Evolutionary conservation across 2,329 filamentous ascomycete species (phyloP).

Genomic region (Colletotrichum sp.): DNA sequence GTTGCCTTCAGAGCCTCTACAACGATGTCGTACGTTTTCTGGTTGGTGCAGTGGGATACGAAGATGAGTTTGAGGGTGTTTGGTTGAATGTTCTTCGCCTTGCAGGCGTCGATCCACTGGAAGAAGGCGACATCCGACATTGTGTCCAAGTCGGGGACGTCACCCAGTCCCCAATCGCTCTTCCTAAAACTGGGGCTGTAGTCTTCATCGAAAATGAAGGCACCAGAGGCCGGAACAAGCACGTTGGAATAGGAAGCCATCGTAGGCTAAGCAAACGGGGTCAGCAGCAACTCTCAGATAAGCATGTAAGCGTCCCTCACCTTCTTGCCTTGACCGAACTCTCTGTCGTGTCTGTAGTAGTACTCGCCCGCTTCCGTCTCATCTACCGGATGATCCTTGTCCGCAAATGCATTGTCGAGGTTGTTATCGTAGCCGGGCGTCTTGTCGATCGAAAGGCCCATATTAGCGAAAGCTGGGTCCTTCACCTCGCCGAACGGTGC

Average conservation of each 20-base stretch:
- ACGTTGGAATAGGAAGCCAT: neutral
- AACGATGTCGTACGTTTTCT: neutral
- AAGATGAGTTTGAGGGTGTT: neutral
- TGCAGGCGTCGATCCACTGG: neutral
- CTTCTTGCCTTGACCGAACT: neutral
- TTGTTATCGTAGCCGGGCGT: neutral
- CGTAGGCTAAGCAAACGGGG: neutral
- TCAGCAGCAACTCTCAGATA: neutral
- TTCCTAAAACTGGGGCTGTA: neutral
- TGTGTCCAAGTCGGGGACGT: neutral
- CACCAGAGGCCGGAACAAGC: neutral
- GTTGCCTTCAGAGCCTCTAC: neutral
- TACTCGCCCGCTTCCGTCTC: neutral
- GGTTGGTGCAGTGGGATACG: neutral
- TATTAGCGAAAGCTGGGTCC: neutral
- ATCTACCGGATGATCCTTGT: neutral
- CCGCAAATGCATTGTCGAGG: neutral
- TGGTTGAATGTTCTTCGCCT: neutral
- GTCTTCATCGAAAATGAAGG: neutral
- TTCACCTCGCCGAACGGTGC: neutral
- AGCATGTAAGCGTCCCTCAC: neutral
- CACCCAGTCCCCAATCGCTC: neutral
- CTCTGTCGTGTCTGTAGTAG: neutral
- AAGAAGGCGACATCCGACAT: neutral
- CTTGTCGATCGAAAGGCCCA: neutral